Evolutionary conservation across 495 filamentous ascomycete genomes (phyloP), one percentile per base, ranked within the genome.

Genomic region (Trichocladium uniseriatum): DNA sequence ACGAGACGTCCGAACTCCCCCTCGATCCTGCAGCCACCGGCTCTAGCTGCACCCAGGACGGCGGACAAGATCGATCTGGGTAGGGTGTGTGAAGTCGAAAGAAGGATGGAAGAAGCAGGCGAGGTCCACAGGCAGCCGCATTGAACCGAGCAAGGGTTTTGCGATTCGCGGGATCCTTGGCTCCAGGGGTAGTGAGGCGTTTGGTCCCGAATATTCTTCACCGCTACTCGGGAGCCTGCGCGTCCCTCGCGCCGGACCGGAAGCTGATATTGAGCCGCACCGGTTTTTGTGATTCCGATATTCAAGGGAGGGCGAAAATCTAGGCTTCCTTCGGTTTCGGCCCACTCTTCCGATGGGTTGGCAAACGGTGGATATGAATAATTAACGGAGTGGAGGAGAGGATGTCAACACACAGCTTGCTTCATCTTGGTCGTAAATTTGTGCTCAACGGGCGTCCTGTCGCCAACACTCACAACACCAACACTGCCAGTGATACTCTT

Each of bases 141-240:
- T 19, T 37, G 4, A 3, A 27, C 3, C 8, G 24, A 8, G 24
- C 27, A 19, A 15, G 37, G 24, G 27, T 27, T 13, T 22, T 34
- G 37, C 38, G 53, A 56, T 56, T 38, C 38, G 44, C 39, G 53
- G 43, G 53, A 48, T 44, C 36, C 49, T 56, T 50, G 48, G 48
- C 38, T 42, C 48, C 53, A 52, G 44, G 53, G 53, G 44, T 48
- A n/a, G 38, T 4, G 31, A 32, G 21, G 37, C 18, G 31, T 11
- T 40, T 6, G 36, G 32, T 45, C 38, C 40, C 52, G 31, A 18
- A 40, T 31, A 37, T 48, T 48, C 43, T 48, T 56, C 53, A 56
- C 53, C 53, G 53, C 53, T 52, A 56, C 40, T 45, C 49, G 24
- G 24, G 27, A 10, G 9, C 18, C 16, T 27, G 19, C n/a, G n/a